Evolutionary conservation across 805 yeast species (phyloP).

Genomic region (Ogataea thermomethanolica): DNA sequence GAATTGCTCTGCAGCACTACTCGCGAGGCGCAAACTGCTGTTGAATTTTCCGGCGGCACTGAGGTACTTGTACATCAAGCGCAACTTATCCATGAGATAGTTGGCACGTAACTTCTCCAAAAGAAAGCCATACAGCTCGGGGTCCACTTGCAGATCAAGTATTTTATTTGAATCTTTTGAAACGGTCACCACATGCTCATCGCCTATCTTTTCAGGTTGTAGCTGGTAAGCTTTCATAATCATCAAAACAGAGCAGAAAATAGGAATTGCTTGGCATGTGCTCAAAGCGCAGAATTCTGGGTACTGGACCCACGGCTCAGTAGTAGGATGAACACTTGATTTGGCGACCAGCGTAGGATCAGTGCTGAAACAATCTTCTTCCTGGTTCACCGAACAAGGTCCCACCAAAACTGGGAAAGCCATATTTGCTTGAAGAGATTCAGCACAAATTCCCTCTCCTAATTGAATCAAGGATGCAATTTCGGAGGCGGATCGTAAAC

Average conservation of each 20-base stretch:
- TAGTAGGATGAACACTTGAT: constrained; percentile 23
- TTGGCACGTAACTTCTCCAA: constrained; percentile 7
- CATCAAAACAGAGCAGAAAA: constrained; percentile 30
- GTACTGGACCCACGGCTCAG: constrained; percentile 42
- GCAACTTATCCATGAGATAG: constrained; percentile 18
- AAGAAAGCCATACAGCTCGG: constrained; percentile 3
- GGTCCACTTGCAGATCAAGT: constrained; percentile 9
- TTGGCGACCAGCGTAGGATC: constrained; percentile 16
- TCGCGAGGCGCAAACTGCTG: constrained; percentile 14
- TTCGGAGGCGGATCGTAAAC: constrained; percentile 32
- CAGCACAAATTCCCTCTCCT: constrained; percentile 37
- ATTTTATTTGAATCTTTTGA: constrained; percentile 7
- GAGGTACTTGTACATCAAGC: constrained; percentile 19
- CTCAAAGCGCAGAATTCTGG: constrained; percentile 32
- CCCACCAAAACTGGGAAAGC: constrained; percentile 22
- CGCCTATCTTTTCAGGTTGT: background rate
- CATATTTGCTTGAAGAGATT: constrained; percentile 13
- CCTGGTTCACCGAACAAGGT: constrained; percentile 19
- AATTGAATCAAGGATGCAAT: constrained; percentile 36
- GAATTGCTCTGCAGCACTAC: constrained; percentile 1
- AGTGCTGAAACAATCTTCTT: constrained; percentile 15
- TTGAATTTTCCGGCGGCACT: constrained; percentile 19
- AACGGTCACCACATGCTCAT: constrained; percentile 4
- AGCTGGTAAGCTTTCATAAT: constrained; percentile 11
- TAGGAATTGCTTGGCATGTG: constrained; percentile 31